A percentile compares a stretch with the other conserved stretches of the same genome.
Conservation (phyloP, 495 filamentous ascomycete genomes). For the Aspergillus panamensis region DNA sequence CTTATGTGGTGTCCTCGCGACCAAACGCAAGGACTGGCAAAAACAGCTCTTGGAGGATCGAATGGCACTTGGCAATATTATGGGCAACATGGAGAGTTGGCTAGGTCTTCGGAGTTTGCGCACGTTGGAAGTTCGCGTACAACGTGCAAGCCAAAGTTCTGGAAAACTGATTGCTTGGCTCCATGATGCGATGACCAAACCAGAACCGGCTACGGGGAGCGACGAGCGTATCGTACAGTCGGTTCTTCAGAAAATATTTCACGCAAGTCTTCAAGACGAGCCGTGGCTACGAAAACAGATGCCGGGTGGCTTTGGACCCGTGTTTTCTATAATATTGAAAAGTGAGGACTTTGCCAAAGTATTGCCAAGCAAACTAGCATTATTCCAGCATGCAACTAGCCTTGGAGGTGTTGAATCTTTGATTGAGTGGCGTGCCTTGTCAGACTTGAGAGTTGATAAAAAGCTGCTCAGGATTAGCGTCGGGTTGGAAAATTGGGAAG, state of each 20-base stretch:
- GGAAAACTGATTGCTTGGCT: conserved; percentile 65
- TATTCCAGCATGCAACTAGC: conserved; percentile 88
- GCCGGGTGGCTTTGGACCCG: conserved; percentile 77
- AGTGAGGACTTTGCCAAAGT: conserved; percentile 53
- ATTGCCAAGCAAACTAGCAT: conserved; percentile 65
- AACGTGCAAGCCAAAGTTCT: conserved; percentile 61
- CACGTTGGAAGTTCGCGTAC: conserved; percentile 72
- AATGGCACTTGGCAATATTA: conserved; percentile 63
- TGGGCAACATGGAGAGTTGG: conserved; percentile 83
- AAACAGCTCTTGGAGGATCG: conserved; percentile 56
- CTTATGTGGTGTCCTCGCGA: conserved; percentile 72
- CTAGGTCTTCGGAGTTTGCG: conserved; percentile 73
- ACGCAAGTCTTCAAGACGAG: conserved; percentile 67
- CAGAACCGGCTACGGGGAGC: conserved; percentile 23
- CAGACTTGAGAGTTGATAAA: conserved; percentile 62
- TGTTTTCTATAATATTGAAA: conserved; percentile 66
- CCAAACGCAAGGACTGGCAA: conserved; percentile 49
- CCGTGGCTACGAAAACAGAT: conserved; percentile 76
- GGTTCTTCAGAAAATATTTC: conserved; percentile 56
- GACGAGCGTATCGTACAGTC: conserved; percentile 38
- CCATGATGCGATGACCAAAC: conserved; percentile 35
- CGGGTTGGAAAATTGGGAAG: conserved; percentile 74
- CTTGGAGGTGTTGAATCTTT: conserved; percentile 86
- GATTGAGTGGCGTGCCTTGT: conserved; percentile 65
- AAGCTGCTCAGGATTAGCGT: conserved; percentile 70